Base-by-base conservation (phyloP, 768 basidiomycete species). In the Mycena maculata region DNA sequence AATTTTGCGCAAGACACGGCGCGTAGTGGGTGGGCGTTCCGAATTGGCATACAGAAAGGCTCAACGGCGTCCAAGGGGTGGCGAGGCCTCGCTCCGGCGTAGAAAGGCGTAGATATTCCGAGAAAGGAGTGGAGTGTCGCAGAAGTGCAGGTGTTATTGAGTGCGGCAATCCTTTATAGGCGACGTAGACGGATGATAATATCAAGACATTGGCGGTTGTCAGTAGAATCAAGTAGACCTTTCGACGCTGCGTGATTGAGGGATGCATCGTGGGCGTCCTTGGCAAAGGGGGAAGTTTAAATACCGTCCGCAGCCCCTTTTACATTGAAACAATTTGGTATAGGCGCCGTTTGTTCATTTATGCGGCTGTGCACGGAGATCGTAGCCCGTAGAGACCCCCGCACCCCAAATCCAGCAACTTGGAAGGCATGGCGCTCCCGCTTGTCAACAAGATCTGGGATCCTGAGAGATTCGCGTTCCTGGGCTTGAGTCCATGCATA, bases 11-110 rank as follows among this genome's bases (percentile, higher is more conserved):
- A 11, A 42, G n/a, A 39, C 64, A 70, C 10, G 68, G 68, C 1
- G 60, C 68, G 22, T 66, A 70, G 27, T 70, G 30, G n/a, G 45
- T 1, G 11, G 68, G 68, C 68, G 65, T 69, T 4, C 53, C 63
- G 28, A 65, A 69, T 4, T n/a, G 6, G 41, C 68, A 65, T 16
- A 4, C 10, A 11, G 58, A 65, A 0, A 69, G 63, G 25, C 53
- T 45, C 33, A 69, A 53, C 11, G 68, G 68, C 20, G 23, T 45
- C 68, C 68, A 69, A 1, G 33, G 57, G 49, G 42, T 47, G 18
- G 58, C 11, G 20, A 38, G 1, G 13, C 27, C 28, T 22, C 3
- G 25, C 5, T 25, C n/a, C 22, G 27, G 47, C 0, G 63, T 64
- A 3, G 55, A 57, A 3, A 50, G 63, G 20, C 33, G 18, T 25